Percentiles rank a stretch among this genome's conserved stretches.
These are phyloP conservation scores for Sporothrix protearum DNA, from an alignment of 2,329 filamentous ascomycete species.

Conservation along the genomic window DNA sequence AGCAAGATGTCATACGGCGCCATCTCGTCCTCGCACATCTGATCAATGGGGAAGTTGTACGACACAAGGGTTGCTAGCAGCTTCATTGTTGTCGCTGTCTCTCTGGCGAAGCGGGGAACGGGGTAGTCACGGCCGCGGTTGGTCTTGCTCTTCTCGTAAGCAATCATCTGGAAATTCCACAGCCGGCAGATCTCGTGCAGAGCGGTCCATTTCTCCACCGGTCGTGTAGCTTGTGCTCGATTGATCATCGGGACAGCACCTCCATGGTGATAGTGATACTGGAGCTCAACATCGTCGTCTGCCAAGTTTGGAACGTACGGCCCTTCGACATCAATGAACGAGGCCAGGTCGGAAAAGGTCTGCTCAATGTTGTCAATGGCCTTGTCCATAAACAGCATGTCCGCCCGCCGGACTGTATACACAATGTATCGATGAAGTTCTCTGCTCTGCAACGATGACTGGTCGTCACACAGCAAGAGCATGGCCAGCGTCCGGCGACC, in stretches of 20 bases:
- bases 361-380: neutral
- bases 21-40: neutral
- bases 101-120: neutral
- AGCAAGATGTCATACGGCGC: neutral
- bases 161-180: conserved; percentile 7
- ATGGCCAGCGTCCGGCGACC: conserved; percentile 5
- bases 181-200: conserved; percentile 19
- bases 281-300: neutral
- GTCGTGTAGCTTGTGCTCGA: neutral
- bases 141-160: neutral
- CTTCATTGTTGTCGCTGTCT: neutral
- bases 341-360: neutral
- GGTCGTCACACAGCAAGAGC: neutral
- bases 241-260: neutral
- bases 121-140: neutral
- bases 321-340: neutral
- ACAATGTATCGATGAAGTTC: neutral
- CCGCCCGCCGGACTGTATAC: neutral
- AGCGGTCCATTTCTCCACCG: neutral
- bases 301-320: neutral
- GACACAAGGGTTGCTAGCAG: neutral
- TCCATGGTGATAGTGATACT: neutral
- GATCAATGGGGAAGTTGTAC: neutral
- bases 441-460: neutral
- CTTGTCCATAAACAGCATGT: neutral